These are phyloP conservation scores for Botryotinia narcissicola DNA, from an alignment of 2,329 filamentous ascomycete genomes.

Conservation along the genomic window DNA sequence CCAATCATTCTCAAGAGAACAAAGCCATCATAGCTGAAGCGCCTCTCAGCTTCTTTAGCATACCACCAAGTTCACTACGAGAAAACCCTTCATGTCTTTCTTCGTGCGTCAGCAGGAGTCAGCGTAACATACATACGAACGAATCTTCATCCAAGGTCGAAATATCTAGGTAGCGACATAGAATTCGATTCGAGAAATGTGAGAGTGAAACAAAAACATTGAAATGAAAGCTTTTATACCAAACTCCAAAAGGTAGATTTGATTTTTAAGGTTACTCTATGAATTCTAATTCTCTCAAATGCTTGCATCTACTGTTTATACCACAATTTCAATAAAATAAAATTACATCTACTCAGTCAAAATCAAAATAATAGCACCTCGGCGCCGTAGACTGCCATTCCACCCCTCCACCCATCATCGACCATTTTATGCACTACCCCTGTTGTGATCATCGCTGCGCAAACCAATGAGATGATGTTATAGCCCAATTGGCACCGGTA, in stretches of 20 bases:
- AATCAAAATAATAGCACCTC: background rate
- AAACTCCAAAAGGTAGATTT: background rate
- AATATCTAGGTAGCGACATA: background rate
- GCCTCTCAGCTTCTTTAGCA: background rate
- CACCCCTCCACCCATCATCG: constrained; percentile 6
- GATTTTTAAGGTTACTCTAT: background rate
- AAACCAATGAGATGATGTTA: constrained; percentile 7
- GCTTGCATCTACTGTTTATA: background rate
- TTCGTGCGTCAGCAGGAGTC: constrained; percentile 2
- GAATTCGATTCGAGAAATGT: background rate
- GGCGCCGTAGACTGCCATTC: background rate
- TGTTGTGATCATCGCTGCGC: constrained; percentile 10
- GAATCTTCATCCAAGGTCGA: background rate
- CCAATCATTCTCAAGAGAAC: background rate
- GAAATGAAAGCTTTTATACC: background rate
- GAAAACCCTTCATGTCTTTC: constrained; percentile 2
- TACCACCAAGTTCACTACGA: background rate
- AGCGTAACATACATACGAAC: background rate
- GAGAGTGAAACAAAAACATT: background rate
- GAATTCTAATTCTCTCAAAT: background rate
- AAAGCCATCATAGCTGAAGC: background rate
- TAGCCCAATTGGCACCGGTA: background rate
- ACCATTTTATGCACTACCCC: constrained; percentile 17
- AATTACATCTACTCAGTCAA: constrained; percentile 5
- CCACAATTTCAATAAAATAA: background rate